These are phyloP conservation scores for Boletus smithii DNA, from an alignment of 1,284 basidiomycete species.

Conservation along the genomic window DNA sequence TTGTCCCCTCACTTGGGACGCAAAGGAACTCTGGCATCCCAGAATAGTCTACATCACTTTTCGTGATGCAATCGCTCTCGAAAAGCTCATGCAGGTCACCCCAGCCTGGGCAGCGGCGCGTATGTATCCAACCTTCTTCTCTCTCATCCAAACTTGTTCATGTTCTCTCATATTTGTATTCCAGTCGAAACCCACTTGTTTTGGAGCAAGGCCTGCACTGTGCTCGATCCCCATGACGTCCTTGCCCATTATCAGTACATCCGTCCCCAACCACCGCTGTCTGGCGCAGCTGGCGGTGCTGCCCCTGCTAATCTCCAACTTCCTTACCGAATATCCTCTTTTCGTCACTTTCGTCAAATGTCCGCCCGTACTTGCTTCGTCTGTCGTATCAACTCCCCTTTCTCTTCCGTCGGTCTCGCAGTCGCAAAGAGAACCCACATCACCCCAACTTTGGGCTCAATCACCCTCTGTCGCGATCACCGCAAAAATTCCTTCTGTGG, in stretches of 20 bases:
- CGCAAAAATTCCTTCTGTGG: constrained; percentile 60
- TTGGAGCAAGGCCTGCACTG: constrained; percentile 45
- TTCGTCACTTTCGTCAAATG: constrained; percentile 45
- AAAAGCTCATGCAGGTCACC: constrained; percentile 55
- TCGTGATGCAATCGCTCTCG: constrained; percentile 54
- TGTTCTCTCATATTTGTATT: not conserved
- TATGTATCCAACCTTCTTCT: constrained; percentile 31
- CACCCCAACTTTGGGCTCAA: constrained; percentile 43
- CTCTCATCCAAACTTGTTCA: constrained; percentile 12
- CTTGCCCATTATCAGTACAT: constrained; percentile 37
- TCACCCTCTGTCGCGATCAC: constrained; percentile 63
- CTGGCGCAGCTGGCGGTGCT: constrained; percentile 20
- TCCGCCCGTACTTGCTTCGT: constrained; percentile 50
- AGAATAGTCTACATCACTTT: constrained; percentile 54
- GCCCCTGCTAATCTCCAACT: constrained; percentile 20
- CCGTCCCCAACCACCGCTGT: constrained; percentile 26
- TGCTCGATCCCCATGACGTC: constrained; percentile 44
- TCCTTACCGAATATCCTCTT: constrained; percentile 37
- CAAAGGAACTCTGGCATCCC: constrained; percentile 52
- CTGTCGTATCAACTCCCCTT: constrained; percentile 66
- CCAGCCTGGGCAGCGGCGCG: constrained; percentile 44
- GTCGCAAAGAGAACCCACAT: constrained; percentile 43
- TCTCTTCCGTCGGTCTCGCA: constrained; percentile 46
- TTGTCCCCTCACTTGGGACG: constrained; percentile 57
- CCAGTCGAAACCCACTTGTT: constrained; percentile 47